phyloP scores from a whole-genome alignment of 352 stramenopile genomes.

The Halophytophthora batemanensis region DNA sequence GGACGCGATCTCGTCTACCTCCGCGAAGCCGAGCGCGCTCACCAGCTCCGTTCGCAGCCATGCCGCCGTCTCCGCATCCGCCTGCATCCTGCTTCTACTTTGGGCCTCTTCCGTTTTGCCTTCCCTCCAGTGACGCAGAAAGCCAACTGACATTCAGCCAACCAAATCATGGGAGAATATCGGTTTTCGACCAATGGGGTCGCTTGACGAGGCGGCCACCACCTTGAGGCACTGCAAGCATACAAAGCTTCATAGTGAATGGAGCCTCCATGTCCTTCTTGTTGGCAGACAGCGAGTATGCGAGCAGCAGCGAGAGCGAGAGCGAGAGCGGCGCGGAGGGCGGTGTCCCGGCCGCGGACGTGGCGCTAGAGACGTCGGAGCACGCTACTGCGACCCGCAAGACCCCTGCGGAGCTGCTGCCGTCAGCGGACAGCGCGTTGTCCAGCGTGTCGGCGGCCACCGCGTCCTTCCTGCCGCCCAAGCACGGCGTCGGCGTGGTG shows the following conservation, averaged over 20 bases:
- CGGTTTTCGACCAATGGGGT: not conserved
- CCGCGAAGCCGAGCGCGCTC: slow-evolving; percentile 59
- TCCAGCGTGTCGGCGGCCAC: slow-evolving; percentile 26
- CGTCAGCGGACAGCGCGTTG: slow-evolving; percentile 44
- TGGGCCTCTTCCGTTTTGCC: not conserved
- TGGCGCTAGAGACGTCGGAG: not conserved
- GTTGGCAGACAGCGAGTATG: slow-evolving; percentile 38
- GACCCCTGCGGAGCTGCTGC: slow-evolving; percentile 15
- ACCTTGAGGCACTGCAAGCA: no score
- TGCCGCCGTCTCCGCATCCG: slow-evolving; percentile 24
- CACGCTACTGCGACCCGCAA: not conserved
- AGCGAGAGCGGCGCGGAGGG: slow-evolving; percentile 23
- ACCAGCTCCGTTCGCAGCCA: slow-evolving; percentile 63
- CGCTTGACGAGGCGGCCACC: no score
- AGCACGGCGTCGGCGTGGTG: slow-evolving; percentile 4
- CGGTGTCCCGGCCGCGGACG: not conserved
- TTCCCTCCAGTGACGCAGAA: no score
- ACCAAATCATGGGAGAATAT: not conserved
- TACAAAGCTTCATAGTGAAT: no score
- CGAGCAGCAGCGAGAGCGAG: slow-evolving; percentile 27
- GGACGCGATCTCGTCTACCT: slow-evolving; percentile 66
- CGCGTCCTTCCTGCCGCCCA: slow-evolving; percentile 41
- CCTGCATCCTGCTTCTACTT: slow-evolving; percentile 12
- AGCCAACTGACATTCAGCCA: not conserved
- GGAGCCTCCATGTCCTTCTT: slow-evolving; percentile 57